Evolutionary conservation across 1,284 basidiomycete genomes (phyloP).

Genomic region (Ustilago vetiveriae): DNA sequence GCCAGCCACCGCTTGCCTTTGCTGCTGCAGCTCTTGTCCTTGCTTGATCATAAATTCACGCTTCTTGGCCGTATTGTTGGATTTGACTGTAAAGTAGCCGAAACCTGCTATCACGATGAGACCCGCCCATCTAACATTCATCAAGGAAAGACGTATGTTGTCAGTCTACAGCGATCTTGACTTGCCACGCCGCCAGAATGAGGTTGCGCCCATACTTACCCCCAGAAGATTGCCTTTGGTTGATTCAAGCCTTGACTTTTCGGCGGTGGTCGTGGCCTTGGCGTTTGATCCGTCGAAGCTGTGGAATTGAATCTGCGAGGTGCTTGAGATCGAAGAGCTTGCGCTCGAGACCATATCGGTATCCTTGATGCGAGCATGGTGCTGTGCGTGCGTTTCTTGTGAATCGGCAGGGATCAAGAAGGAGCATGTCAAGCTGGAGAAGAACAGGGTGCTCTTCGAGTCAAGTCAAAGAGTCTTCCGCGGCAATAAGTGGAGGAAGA

Average conservation of each 20-base stretch:
- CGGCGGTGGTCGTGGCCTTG: not conserved
- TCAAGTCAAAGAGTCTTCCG: too few relatives aligned
- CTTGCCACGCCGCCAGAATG: too few relatives aligned
- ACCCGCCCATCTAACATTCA: conserved; percentile 28
- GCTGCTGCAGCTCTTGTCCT: conserved; percentile 24
- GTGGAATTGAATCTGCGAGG: conserved; percentile 9
- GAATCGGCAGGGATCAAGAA: too few relatives aligned
- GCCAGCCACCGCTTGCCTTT: not conserved
- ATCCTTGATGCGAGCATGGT: conserved; percentile 10
- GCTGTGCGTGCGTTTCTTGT: not conserved
- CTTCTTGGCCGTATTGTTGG: conserved; percentile 49
- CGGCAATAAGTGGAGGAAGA: too few relatives aligned
- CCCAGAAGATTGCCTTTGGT: conserved; percentile 44
- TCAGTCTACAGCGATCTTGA: too few relatives aligned
- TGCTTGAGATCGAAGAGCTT: not conserved
- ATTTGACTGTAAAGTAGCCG: conserved; percentile 49
- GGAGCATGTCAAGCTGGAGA: too few relatives aligned
- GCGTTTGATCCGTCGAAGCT: not conserved
- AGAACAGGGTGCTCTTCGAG: too few relatives aligned
- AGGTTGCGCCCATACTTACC: conserved; percentile 19
- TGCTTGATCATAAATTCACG: conserved; percentile 46
- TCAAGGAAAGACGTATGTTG: too few relatives aligned
- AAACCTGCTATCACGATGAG: conserved; percentile 39
- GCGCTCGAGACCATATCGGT: too few relatives aligned
- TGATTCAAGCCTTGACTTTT: conserved; percentile 37